Evolutionary conservation across 148 eudicot species (phyloP).

Genomic region (Chenopodium berlandieri): DNA sequence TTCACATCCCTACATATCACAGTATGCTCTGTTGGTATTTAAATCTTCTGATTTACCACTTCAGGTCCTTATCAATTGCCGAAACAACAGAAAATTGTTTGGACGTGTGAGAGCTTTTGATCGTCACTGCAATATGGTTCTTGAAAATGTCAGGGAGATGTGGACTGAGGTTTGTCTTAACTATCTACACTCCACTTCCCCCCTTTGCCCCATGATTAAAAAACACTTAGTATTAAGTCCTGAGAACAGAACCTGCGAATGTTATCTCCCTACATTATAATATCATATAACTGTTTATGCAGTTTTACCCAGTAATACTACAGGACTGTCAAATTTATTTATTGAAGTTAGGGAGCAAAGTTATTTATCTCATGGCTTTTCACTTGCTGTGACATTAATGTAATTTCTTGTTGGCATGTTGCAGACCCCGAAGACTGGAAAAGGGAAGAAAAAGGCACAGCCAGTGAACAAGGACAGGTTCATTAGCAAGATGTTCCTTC

Average conservation of each 20-base stretch:
- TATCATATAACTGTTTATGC: not conserved
- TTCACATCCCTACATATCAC: not conserved
- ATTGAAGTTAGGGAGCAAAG: not conserved
- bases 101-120: conserved; percentile 80
- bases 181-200: not conserved
- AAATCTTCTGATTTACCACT: not conserved
- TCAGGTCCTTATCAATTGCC: conserved; percentile 90
- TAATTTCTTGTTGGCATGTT: not conserved
- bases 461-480: conserved; percentile 89
- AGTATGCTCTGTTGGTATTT: not conserved
- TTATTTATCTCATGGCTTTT: too few species aligned
- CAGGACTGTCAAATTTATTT: not conserved
- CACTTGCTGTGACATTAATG: not conserved
- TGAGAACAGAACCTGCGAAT: not conserved
- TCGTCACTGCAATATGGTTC: conserved; percentile 77
- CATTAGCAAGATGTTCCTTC: conserved; percentile 94
- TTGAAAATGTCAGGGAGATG: conserved; percentile 83
- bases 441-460: conserved; percentile 91
- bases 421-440: conserved; percentile 92
- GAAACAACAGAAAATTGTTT: conserved; percentile 80
- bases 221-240: too few species aligned
- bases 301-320: not conserved
- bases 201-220: not conserved
- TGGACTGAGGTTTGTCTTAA: conserved; percentile 74
- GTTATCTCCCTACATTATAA: not conserved